A percentile compares a stretch with the other conserved stretches of the same genome.
Evolutionary conservation across 2,329 filamentous ascomycete genomes (phyloP).

Genomic region (Metarhizium brunneum): DNA sequence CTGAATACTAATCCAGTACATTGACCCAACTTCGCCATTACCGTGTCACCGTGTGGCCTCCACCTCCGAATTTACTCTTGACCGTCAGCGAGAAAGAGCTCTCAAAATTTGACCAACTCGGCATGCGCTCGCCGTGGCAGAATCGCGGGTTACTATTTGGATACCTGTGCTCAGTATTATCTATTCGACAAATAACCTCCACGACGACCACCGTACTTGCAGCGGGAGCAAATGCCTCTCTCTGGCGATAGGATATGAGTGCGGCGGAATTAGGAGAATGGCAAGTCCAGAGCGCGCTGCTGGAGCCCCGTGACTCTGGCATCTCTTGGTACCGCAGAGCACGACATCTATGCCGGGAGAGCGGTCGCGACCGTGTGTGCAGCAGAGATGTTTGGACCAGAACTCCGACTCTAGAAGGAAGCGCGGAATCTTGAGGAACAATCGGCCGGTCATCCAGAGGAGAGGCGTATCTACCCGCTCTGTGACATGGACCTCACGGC

Average conservation of each 20-base stretch:
- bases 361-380: too few relatives aligned
- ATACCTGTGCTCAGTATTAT: slow-evolving; percentile 21
- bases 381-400: too few relatives aligned
- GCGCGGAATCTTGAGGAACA: too few relatives aligned
- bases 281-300: slow-evolving; percentile 3
- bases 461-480: too few relatives aligned
- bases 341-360: too few relatives aligned
- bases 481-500: too few relatives aligned
- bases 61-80: too few relatives aligned
- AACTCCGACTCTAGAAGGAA: too few relatives aligned
- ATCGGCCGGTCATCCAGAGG: too few relatives aligned
- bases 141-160: slow-evolving; percentile 26
- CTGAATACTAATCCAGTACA: not conserved
- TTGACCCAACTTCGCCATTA: not conserved
- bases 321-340: too few relatives aligned
- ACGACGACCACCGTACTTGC: slow-evolving; percentile 24
- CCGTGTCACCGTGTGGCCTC: slow-evolving; percentile 9
- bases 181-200: slow-evolving; percentile 20
- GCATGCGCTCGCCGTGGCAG: slow-evolving; percentile 25
- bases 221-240: slow-evolving; percentile 22
- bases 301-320: not conserved
- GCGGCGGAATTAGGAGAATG: slow-evolving; percentile 7
- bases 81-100: too few relatives aligned
- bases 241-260: slow-evolving; percentile 19
- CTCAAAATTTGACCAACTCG: too few relatives aligned